Conservation (phyloP, 768 basidiomycete species). For the Suillus decipiens region DNA sequence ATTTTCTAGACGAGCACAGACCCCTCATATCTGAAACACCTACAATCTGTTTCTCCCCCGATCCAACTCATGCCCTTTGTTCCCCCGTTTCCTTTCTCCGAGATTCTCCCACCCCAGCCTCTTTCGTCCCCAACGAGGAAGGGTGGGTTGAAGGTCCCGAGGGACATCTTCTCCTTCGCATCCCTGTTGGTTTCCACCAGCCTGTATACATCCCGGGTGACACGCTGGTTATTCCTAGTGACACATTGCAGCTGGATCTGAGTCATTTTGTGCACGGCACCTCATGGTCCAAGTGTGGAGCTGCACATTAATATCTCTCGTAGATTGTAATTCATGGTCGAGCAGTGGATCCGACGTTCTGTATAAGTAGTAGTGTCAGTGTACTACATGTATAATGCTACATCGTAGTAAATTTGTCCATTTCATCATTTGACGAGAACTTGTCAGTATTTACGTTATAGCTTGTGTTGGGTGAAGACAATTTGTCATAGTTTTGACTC, state of each 20-base stretch:
- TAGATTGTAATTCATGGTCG: neutral
- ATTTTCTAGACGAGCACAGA: neutral
- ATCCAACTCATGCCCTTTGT: conserved; percentile 3
- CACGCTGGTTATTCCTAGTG: conserved; percentile 7
- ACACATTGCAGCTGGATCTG: conserved; percentile 6
- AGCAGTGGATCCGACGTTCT: neutral
- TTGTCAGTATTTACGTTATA: neutral
- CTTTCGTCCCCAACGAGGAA: neutral
- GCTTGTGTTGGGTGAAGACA: neutral
- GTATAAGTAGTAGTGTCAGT: neutral
- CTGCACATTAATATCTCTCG: neutral
- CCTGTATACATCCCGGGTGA: neutral
- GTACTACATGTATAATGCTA: neutral
- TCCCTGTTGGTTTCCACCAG: neutral
- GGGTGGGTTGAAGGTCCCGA: conserved; percentile 7
- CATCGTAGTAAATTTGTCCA: neutral
- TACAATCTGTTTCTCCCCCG: conserved; percentile 3
- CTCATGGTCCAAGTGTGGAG: neutral
- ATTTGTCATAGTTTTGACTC: neutral
- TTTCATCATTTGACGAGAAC: neutral
- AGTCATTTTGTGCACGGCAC: neutral
- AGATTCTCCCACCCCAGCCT: neutral
- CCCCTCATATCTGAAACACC: neutral
- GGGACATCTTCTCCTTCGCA: conserved; percentile 7
- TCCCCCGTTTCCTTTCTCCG: neutral